Evolutionary conservation across 495 filamentous ascomycete genomes (phyloP).

Genomic region (Aspergillus hancockii): DNA sequence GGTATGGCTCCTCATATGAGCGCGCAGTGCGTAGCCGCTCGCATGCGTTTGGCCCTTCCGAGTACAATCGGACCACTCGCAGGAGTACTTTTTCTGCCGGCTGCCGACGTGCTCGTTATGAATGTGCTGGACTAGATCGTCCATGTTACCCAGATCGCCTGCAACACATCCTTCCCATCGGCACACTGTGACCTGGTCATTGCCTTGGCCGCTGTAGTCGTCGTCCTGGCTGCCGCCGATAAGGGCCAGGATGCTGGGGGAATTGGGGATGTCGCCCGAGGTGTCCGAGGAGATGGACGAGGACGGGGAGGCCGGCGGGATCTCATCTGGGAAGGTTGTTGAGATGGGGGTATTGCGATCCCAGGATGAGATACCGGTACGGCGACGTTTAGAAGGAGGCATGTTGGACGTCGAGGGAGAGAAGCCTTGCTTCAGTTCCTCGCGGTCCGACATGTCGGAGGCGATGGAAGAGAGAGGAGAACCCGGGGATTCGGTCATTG

Average conservation of each 20-base stretch:
- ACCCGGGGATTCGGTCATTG: conserved; percentile 51
- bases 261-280: conserved; percentile 70
- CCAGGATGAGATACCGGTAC: conserved; percentile 50
- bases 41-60: conserved; percentile 89
- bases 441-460: conserved; percentile 49
- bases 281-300: conserved; percentile 82
- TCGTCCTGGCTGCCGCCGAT: conserved; percentile 63
- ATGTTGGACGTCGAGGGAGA: conserved; percentile 45
- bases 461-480: conserved; percentile 55
- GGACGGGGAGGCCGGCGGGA: conserved; percentile 42
- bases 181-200: conserved; percentile 86
- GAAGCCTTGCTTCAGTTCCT: conserved; percentile 49
- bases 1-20: conserved; percentile 97
- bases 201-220: conserved; percentile 72
- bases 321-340: conserved; percentile 40
- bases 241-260: conserved; percentile 42
- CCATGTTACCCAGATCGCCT: conserved; percentile 89
- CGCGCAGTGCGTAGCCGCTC: conserved; percentile 90
- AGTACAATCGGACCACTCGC: conserved; percentile 89
- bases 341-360: conserved; percentile 52
- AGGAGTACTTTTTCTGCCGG: conserved; percentile 82
- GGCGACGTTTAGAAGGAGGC: conserved; percentile 54
- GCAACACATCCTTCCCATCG: conserved; percentile 83
- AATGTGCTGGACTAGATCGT: conserved; percentile 87
- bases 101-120: conserved; percentile 90